Evolutionary conservation across 371 early-diverging fungal species (phyloP).

Genomic region (Zopfochytrium polystomum): DNA sequence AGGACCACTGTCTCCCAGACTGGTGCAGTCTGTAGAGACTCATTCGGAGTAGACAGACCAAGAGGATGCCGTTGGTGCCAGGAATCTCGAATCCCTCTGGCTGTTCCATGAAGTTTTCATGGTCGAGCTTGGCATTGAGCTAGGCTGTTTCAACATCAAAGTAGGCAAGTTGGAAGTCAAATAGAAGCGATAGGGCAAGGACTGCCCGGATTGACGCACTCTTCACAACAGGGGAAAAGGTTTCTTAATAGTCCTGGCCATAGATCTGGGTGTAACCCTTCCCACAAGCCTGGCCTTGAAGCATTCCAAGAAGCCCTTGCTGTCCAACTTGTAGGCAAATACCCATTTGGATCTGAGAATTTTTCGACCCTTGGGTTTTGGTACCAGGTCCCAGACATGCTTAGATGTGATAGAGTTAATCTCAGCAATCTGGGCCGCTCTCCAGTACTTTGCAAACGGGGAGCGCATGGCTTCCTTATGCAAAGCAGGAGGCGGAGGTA

Average conservation of each 20-base stretch:
- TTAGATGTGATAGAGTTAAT: no score
- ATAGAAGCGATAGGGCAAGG: background rate
- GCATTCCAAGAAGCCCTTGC: no score
- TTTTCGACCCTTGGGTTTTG: no score
- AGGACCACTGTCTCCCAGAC: slow-evolving; percentile 14
- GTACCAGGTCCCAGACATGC: no score
- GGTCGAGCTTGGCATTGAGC: background rate
- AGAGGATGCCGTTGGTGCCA: background rate
- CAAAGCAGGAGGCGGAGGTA: no score
- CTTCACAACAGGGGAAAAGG: background rate
- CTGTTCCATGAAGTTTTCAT: background rate
- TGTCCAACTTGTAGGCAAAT: no score
- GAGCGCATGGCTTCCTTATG: no score
- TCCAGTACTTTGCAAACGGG: no score
- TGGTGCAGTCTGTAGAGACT: slow-evolving; percentile 22
- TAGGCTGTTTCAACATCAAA: background rate
- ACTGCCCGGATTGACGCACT: background rate
- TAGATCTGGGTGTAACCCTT: no score
- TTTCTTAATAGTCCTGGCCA: background rate
- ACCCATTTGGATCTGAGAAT: no score
- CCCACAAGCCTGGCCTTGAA: no score
- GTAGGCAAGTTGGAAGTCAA: background rate
- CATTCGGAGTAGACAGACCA: slow-evolving; percentile 7
- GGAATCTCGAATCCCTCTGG: background rate
- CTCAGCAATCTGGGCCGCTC: no score